These are phyloP conservation scores for Acrasis kona DNA, from an alignment of 78 protist species.

Conservation along the genomic window DNA sequence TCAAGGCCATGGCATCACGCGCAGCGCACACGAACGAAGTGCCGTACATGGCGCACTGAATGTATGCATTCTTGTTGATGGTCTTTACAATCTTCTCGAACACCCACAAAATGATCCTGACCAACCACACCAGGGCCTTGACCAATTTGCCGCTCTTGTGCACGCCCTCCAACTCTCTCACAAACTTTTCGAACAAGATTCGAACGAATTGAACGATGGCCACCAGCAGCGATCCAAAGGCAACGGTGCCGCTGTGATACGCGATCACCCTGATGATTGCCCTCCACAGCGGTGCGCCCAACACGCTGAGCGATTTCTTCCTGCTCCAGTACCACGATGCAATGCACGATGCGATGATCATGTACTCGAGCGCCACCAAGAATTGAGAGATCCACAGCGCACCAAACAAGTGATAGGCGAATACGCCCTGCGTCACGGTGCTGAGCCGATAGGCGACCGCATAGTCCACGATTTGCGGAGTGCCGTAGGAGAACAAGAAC, in stretches of 20 bases:
- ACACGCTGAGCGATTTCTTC: slow-evolving; percentile 4
- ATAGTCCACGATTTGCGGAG: not conserved
- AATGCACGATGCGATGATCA: not conserved
- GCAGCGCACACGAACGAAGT: slow-evolving; percentile 17
- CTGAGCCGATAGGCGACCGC: not conserved
- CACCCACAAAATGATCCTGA: slow-evolving; percentile 8
- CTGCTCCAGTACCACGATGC: not conserved
- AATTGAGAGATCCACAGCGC: not conserved
- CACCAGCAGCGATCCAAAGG: slow-evolving; percentile 36
- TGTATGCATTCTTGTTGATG: slow-evolving; percentile 35
- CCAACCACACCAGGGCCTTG: not conserved
- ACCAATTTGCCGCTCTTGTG: not conserved
- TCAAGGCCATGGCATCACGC: slow-evolving; percentile 1
- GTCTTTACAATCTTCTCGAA: slow-evolving; percentile 29
- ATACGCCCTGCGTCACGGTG: not conserved
- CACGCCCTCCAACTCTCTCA: not conserved
- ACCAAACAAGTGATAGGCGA: not conserved
- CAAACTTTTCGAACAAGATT: not conserved
- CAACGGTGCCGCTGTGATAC: slow-evolving; percentile 31
- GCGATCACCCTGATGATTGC: not conserved
- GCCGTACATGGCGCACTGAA: slow-evolving; percentile 29
- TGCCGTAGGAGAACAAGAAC: not conserved
- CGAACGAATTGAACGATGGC: slow-evolving; percentile 21
- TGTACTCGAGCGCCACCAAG: not conserved
- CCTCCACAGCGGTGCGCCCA: too few relatives aligned